Base-by-base conservation (phyloP, 1,139 yeast genomes). In the Yarrowia galli region DNA sequence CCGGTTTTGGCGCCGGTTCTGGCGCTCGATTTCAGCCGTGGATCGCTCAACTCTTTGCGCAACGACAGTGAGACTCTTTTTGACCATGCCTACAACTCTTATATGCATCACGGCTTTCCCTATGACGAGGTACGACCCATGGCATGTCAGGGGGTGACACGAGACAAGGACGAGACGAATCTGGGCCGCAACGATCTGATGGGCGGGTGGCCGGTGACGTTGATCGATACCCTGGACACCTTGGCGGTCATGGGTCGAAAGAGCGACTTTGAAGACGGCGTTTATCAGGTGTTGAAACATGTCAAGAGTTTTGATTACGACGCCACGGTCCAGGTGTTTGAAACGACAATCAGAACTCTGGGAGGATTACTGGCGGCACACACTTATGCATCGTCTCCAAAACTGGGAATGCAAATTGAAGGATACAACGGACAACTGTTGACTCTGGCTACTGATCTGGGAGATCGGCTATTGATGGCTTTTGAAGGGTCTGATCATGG, bases 351-450 rank as follows among this genome's bases (percentile, higher is more conserved):
- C 23, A 79, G 98, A 64, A 84, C 90, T 1, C 76, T 92, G 56
- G 97, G 97, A 0, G 92, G 97, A 0, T 79, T 92, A 45, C 74
- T 92, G 28, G 88, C 95, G 1, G 85, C 91, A 0, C 98, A 93
- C 78, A 78, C 92, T 66, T 86, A 89, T 73, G 89, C 90, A 0
- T 80, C 87, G 0, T 92, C 89, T 72, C 81, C 83, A 0, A 78
- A 82, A 35, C 77, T 80, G 68, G 85, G 85, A n/a, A 81, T 79
- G 73, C 70, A 77, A 54, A 78, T 83, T 36, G 74, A 74, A 0
- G 77, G 77, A 0, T 92, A 92, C 74, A 86, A 89, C 74, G 97
- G 96, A 0, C 87, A 86, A 70, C 78, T 92, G 38, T 79, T 93
- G 15, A 78, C 78, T 0, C 78, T 89, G 78, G 97, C 98, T 0